phyloP scores from a whole-genome alignment of 2,329 filamentous ascomycete species.

The Cercospora citrullina region DNA sequence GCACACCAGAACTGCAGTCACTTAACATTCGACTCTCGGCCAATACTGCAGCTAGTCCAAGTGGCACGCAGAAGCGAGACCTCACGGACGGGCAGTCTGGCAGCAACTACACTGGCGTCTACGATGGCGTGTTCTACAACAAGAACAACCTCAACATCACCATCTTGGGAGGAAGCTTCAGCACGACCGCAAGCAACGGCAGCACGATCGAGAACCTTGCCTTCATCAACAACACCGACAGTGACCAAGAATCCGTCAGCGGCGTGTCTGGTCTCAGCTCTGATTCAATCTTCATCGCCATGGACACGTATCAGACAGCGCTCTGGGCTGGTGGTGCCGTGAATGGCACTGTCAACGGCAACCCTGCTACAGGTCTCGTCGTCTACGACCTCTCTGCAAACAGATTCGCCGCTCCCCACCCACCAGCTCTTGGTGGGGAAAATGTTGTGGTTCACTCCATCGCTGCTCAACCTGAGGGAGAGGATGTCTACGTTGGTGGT shows the following conservation, averaged over 20 bases:
- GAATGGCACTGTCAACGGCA: slow-evolving; percentile 66
- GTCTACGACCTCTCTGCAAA: slow-evolving; percentile 72
- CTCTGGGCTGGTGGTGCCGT: slow-evolving; percentile 83
- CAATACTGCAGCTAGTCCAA: slow-evolving; percentile 27
- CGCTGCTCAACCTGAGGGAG: slow-evolving; percentile 65
- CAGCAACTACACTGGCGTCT: slow-evolving; percentile 63
- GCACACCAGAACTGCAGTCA: slow-evolving; percentile 44
- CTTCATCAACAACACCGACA: slow-evolving; percentile 74
- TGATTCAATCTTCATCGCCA: slow-evolving; percentile 72
- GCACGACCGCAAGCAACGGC: slow-evolving; percentile 66
- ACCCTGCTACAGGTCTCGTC: slow-evolving; percentile 69
- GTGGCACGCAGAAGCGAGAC: slow-evolving; percentile 44
- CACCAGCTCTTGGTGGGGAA: slow-evolving; percentile 70
- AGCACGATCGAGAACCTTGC: slow-evolving; percentile 75
- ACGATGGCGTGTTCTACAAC: slow-evolving; percentile 75
- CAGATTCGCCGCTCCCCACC: slow-evolving; percentile 65
- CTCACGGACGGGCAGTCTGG: slow-evolving; percentile 37
- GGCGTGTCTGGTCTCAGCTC: slow-evolving; percentile 68
- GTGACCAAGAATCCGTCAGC: slow-evolving; percentile 46
- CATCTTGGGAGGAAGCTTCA: slow-evolving; percentile 84
- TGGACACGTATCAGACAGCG: slow-evolving; percentile 65
- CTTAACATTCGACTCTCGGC: slow-evolving; percentile 58
- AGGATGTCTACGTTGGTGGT: slow-evolving; percentile 82
- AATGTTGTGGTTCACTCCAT: slow-evolving; percentile 76
- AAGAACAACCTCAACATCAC: slow-evolving; percentile 74